phyloP scores from a whole-genome alignment of 441 rosid species.

The Brassica balearica region DNA sequence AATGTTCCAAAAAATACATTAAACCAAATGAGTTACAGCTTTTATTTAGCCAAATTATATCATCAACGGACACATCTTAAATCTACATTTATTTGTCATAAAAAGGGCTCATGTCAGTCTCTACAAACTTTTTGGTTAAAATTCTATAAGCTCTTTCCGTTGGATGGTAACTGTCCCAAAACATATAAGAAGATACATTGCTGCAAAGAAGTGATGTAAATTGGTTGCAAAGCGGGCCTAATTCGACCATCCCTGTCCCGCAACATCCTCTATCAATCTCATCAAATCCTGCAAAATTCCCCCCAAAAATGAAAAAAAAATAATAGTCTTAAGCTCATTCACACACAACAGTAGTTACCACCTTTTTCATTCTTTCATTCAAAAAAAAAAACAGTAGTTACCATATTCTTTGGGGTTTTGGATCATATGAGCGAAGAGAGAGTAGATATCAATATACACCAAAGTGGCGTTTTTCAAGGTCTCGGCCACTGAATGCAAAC shows the following conservation, averaged over 20 bases:
- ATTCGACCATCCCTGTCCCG: constrained; percentile 67
- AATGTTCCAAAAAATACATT: neutral
- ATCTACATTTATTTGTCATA: constrained; percentile 23
- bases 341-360: constrained; percentile 40
- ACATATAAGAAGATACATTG: constrained; percentile 53
- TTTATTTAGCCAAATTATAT: constrained; percentile 21
- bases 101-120: constrained; percentile 33
- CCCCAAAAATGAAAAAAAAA: neutral
- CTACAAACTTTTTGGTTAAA: constrained; percentile 40
- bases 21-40: neutral
- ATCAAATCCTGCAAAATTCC: constrained; percentile 54
- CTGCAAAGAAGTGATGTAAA: constrained; percentile 46
- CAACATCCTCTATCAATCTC: constrained; percentile 64
- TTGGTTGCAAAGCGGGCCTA: constrained; percentile 58
- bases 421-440: constrained; percentile 51
- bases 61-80: constrained; percentile 1
- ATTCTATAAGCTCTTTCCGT: constrained; percentile 61
- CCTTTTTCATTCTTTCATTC: too few species aligned
- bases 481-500: constrained; percentile 39
- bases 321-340: neutral
- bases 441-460: constrained; percentile 58
- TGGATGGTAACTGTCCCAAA: constrained; percentile 83
- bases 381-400: constrained; percentile 10
- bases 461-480: constrained; percentile 46
- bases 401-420: constrained; percentile 49